These are phyloP conservation scores for Termitomyces sp. DNA, from an alignment of 1,284 basidiomycete genomes.

Conservation along the genomic window DNA sequence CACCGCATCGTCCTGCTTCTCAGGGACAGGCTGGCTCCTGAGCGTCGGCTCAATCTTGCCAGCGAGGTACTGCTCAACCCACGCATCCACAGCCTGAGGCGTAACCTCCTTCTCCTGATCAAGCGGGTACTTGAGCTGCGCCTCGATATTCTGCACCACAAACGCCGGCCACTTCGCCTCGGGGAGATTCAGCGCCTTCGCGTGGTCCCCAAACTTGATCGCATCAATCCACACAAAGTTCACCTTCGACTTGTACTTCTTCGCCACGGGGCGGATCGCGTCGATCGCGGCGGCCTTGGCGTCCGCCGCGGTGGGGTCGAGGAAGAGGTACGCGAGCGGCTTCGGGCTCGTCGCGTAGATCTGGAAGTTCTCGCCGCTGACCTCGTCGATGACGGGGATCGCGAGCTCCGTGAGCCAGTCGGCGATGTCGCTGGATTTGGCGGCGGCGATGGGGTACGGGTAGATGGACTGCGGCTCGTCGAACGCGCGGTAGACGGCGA, in stretches of 20 bases:
- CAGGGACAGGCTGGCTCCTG: conserved; percentile 89
- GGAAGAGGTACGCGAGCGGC: conserved; percentile 93
- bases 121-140: conserved; percentile 88
- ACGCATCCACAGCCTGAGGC: conserved; percentile 50
- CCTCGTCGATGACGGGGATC: conserved; percentile 88
- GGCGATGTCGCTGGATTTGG: conserved; percentile 59
- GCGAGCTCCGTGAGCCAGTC: conserved; percentile 82
- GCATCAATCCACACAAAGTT: conserved; percentile 99
- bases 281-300: conserved; percentile 67
- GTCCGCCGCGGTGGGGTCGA: conserved; percentile 75
- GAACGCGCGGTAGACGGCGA: conserved; percentile 91
- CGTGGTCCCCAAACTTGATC: conserved; percentile 92
- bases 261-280: conserved; percentile 71
- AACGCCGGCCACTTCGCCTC: conserved; percentile 90
- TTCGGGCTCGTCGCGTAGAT: conserved; percentile 78
- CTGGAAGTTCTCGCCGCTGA: conserved; percentile 92
- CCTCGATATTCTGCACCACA: conserved; percentile 83
- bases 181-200: conserved; percentile 85
- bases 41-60: conserved; percentile 80
- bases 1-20: conserved; percentile 79
- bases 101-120: conserved; percentile 65
- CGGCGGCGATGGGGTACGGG: conserved; percentile 59
- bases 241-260: conserved; percentile 78
- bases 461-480: conserved; percentile 81
- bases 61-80: conserved; percentile 63